phyloP scores from a whole-genome alignment of 495 filamentous ascomycete genomes.

The Pseudoneurospora amorphoporcata region DNA sequence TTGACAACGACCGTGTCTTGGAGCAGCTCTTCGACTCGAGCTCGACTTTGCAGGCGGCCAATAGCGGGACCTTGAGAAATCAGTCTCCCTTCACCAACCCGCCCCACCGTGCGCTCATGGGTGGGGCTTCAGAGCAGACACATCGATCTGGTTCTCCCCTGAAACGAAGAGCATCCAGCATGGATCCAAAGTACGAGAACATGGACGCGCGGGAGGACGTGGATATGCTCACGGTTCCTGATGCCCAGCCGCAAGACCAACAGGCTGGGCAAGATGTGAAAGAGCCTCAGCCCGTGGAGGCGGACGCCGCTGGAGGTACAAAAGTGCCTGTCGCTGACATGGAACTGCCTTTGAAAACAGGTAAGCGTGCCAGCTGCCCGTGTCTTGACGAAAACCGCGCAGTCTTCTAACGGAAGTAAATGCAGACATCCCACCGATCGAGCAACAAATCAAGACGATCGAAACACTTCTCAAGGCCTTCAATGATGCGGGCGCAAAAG shows the following conservation, averaged over 20 bases:
- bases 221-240: conserved; percentile 33
- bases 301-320: background rate
- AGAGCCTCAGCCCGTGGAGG: background rate
- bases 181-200: conserved; percentile 32
- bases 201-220: conserved; percentile 34
- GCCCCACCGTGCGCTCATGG: conserved; percentile 40
- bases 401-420: background rate
- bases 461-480: conserved; percentile 48
- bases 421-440: conserved; percentile 45
- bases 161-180: conserved; percentile 44
- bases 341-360: conserved; percentile 12
- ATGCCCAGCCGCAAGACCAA: conserved; percentile 1
- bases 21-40: conserved; percentile 29
- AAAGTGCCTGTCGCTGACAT: background rate
- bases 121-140: conserved; percentile 38
- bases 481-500: conserved; percentile 40
- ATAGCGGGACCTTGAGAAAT: conserved; percentile 15
- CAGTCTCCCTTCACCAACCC: conserved; percentile 33
- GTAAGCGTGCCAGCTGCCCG: conserved; percentile 3
- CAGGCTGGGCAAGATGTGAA: background rate
- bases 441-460: conserved; percentile 69
- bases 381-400: background rate
- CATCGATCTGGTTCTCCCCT: conserved; percentile 45
- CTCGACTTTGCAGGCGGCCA: conserved; percentile 13
- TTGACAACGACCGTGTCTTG: conserved; percentile 50